A percentile compares a stretch with the other conserved stretches of the same genome.
Evolutionary conservation across 2,329 filamentous ascomycete genomes (phyloP).

Genomic region (Botrytis fabae): DNA sequence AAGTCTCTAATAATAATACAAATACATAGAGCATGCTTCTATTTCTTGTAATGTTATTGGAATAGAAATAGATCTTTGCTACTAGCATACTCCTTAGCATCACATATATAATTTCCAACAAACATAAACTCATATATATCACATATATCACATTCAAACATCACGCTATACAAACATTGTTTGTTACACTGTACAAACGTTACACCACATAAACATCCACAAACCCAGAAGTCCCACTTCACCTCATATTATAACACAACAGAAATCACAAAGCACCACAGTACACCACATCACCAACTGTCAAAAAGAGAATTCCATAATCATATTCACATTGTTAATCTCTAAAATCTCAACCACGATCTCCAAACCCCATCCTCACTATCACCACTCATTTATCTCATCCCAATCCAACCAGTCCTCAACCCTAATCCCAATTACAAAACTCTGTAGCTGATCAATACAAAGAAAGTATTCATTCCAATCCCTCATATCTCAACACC

Average conservation of each 20-base stretch:
- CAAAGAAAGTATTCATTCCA: neutral
- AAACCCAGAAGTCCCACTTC: too few species aligned
- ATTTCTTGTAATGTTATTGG: too few species aligned
- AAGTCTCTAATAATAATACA: too few species aligned
- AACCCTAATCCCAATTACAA: neutral
- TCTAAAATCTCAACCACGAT: neutral
- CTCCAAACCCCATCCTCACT: neutral
- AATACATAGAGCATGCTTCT: too few species aligned
- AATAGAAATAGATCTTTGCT: too few species aligned
- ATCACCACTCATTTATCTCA: neutral
- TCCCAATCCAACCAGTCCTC: neutral
- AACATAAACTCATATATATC: neutral
- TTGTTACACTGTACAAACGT: too few species aligned
- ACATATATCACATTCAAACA: neutral
- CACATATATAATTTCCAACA: neutral
- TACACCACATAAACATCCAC: too few species aligned
- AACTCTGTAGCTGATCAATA: neutral
- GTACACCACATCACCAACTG: neutral
- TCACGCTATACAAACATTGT: too few species aligned
- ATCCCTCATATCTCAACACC: neutral
- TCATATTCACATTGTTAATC: neutral
- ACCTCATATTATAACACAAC: neutral
- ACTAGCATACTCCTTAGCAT: too few species aligned
- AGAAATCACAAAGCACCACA: neutral
- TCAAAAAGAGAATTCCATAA: neutral